A percentile compares a stretch with the other conserved stretches of the same genome.
These are phyloP conservation scores for Halophytophthora batemanensis DNA, from an alignment of 352 stramenopile genomes.

Conservation along the genomic window DNA sequence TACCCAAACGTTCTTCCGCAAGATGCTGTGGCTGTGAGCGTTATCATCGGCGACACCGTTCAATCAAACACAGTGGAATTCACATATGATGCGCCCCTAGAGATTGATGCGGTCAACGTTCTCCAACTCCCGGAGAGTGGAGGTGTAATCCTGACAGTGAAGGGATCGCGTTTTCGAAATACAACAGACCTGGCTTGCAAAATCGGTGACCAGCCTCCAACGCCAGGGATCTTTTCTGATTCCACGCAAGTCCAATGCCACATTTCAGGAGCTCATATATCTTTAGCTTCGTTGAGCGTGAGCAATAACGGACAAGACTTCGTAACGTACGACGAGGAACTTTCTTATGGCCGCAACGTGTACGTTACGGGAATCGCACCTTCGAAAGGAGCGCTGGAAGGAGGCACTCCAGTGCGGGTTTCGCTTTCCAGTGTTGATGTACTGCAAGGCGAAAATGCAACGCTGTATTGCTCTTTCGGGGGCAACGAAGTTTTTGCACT, in stretches of 20 bases:
- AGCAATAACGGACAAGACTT: conserved; percentile 45
- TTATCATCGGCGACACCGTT: conserved; percentile 16
- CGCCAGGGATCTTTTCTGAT: conserved; percentile 7
- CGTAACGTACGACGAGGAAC: conserved; percentile 7
- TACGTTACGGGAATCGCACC: conserved; percentile 28
- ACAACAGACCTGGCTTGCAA: conserved; percentile 22
- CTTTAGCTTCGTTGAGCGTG: conserved; percentile 19
- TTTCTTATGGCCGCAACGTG: conserved; percentile 15
- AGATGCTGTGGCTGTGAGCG: conserved; percentile 3
- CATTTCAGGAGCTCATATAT: neutral
- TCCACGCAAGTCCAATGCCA: conserved; percentile 11
- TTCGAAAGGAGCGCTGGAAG: conserved; percentile 21
- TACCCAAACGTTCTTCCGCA: neutral
- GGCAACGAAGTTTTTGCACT: conserved; percentile 20
- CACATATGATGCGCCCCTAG: conserved; percentile 19
- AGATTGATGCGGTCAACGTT: conserved; percentile 21
- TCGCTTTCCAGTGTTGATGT: conserved; percentile 7
- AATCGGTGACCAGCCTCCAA: conserved; percentile 10
- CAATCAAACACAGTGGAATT: conserved; percentile 28
- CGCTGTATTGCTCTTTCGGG: conserved; percentile 39
- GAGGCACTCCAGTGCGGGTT: conserved; percentile 30
- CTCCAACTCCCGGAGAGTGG: conserved; percentile 14
- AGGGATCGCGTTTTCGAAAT: conserved; percentile 32
- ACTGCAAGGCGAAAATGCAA: conserved; percentile 3
- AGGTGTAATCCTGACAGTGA: conserved; percentile 18